A percentile compares a stretch with the other conserved stretches of the same genome.
Evolutionary conservation across 2,329 filamentous ascomycete species (phyloP).

Genomic region (Colletotrichum sp.): DNA sequence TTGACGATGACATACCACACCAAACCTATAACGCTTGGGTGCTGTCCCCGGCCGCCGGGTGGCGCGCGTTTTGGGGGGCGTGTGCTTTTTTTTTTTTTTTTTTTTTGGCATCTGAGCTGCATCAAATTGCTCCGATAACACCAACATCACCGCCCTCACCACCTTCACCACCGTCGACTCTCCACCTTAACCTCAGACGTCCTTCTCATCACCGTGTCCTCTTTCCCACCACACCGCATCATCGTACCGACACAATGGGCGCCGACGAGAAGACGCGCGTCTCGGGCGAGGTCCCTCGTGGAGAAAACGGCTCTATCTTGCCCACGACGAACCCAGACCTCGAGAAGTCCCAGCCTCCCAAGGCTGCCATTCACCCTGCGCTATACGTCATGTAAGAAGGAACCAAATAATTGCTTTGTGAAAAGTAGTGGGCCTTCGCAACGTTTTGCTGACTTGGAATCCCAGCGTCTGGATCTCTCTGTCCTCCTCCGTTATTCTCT

Average conservation of each 20-base stretch:
- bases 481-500: constrained; percentile 93
- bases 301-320: constrained; percentile 66
- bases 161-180: neutral
- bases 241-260: constrained; percentile 18
- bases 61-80: too few relatives aligned
- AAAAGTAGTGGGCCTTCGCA: neutral
- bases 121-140: neutral
- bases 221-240: neutral
- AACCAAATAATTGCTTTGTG: neutral
- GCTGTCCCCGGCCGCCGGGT: too few relatives aligned
- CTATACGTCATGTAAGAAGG: constrained; percentile 76
- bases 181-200: neutral
- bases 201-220: neutral
- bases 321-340: constrained; percentile 80
- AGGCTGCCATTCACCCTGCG: constrained; percentile 75
- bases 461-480: constrained; percentile 87
- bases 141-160: neutral
- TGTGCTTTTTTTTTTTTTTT: neutral
- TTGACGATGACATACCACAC: too few relatives aligned
- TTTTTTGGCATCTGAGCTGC: neutral
- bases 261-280: constrained; percentile 81
- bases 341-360: constrained; percentile 72
- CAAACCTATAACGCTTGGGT: too few relatives aligned
- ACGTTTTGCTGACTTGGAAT: neutral
- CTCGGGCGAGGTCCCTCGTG: constrained; percentile 76